A percentile compares a stretch with the other conserved stretches of the same genome.
phyloP scores from a whole-genome alignment of 2,329 filamentous ascomycete genomes.

The Verticillium nonalfalfae region DNA sequence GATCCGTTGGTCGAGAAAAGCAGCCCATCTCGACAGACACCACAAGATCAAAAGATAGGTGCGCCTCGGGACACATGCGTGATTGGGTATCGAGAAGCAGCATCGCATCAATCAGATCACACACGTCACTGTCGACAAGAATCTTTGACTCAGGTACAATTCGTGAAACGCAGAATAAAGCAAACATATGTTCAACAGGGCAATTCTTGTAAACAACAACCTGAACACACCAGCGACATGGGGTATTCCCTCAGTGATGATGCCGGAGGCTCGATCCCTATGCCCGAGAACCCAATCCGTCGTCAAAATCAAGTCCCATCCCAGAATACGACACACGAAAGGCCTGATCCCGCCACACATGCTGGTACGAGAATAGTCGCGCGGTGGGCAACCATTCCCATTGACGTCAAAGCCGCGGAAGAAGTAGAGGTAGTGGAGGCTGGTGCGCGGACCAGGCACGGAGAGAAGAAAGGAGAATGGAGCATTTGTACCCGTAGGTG shows the following conservation, averaged over 20 bases:
- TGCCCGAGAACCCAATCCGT: conserved; percentile 7
- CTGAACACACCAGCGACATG: conserved; percentile 7
- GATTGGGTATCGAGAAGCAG: no score
- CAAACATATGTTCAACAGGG: conserved; percentile 6
- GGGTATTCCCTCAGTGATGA: conserved; percentile 9
- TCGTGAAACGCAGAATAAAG: not conserved
- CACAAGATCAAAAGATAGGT: no score
- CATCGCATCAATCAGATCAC: no score
- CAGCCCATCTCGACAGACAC: no score
- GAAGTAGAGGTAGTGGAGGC: not conserved
- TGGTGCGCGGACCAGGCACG: not conserved
- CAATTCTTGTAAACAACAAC: conserved; percentile 7
- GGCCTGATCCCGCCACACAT: not conserved
- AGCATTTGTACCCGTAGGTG: not conserved
- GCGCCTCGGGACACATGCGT: no score
- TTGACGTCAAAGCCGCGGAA: not conserved
- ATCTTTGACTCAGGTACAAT: not conserved
- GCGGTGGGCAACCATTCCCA: not conserved
- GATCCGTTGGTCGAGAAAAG: no score
- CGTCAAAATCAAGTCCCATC: conserved; percentile 7
- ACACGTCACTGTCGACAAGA: no score
- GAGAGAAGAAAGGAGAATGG: not conserved
- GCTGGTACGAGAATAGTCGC: not conserved
- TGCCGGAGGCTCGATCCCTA: conserved; percentile 9
- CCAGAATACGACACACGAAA: conserved; percentile 3